Evolutionary conservation across 176 grass and related monocot species (phyloP).

Genomic region (Triticum monococcum): DNA sequence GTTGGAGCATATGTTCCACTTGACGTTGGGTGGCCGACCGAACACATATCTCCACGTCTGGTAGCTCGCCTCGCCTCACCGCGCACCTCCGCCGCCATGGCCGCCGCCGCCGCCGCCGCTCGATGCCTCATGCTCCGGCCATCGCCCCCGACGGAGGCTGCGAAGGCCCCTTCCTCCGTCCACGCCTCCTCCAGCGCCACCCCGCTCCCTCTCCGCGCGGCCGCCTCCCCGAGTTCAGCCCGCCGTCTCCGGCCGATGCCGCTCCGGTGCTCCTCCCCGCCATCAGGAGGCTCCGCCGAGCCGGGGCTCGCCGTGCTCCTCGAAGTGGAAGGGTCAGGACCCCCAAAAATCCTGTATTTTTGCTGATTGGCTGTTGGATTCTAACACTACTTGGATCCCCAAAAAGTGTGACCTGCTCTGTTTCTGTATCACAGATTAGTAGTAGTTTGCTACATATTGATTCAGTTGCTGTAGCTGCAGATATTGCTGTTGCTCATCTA

Average conservation of each 20-base stretch:
- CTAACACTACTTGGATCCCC: neutral
- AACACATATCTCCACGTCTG: neutral
- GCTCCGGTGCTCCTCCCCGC: slow-evolving; percentile 26
- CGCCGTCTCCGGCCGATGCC: slow-evolving; percentile 1
- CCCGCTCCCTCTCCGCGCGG: neutral
- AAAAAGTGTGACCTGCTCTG: neutral
- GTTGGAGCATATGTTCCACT: too few relatives aligned
- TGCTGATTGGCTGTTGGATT: neutral
- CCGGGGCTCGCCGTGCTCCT: slow-evolving; percentile 43
- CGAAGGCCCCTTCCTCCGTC: neutral
- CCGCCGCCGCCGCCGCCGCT: slow-evolving; percentile 2
- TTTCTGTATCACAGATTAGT: neutral
- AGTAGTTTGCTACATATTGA: neutral
- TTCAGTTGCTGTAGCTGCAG: neutral
- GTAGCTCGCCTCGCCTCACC: neutral
- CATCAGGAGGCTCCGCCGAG: neutral
- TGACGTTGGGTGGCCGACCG: neutral
- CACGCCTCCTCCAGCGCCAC: neutral
- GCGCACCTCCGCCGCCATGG: neutral
- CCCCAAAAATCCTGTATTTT: neutral
- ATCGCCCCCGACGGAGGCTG: neutral
- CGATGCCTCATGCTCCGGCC: slow-evolving; percentile 11
- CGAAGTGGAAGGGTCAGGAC: slow-evolving; percentile 60
- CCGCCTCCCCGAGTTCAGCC: neutral
- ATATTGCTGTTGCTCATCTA: neutral